These are phyloP conservation scores for Nicotiana attenuata DNA, from an alignment of 257 asterid genomes.

Conservation along the genomic window DNA sequence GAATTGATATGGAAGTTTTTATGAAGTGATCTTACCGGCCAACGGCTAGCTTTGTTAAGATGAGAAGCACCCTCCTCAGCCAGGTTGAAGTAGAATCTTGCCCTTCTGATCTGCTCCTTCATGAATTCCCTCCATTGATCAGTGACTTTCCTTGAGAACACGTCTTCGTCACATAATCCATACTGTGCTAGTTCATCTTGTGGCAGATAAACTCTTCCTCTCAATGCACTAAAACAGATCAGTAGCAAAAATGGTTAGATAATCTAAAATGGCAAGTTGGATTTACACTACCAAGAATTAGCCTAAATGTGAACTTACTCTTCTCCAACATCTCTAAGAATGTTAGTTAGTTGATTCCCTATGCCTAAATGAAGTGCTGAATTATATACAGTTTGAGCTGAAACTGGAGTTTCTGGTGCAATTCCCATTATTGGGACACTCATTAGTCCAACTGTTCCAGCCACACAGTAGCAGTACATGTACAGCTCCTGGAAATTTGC, in stretches of 20 bases:
- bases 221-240: conserved; percentile 38
- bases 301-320: conserved; percentile 37
- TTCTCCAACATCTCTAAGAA: conserved; percentile 83
- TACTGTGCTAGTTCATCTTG: conserved; percentile 66
- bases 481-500: conserved; percentile 61
- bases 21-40: conserved; percentile 55
- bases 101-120: conserved; percentile 71
- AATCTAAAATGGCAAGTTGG: not conserved
- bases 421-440: conserved; percentile 88
- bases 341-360: conserved; percentile 74
- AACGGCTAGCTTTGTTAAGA: conserved; percentile 74
- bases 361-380: conserved; percentile 63
- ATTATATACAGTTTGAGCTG: conserved; percentile 48
- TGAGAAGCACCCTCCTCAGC: conserved; percentile 82
- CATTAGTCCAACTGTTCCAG: conserved; percentile 84
- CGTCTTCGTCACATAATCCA: conserved; percentile 55
- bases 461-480: conserved; percentile 70
- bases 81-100: conserved; percentile 61
- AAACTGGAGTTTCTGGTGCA: conserved; percentile 54
- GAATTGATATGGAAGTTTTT: not conserved
- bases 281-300: not conserved
- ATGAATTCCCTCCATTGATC: conserved; percentile 71
- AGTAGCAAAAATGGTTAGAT: not conserved
- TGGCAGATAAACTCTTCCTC: conserved; percentile 87
- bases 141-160: conserved; percentile 54